Conservation (phyloP, 31 red algal genomes). For the Porphyra umbilicalis region DNA sequence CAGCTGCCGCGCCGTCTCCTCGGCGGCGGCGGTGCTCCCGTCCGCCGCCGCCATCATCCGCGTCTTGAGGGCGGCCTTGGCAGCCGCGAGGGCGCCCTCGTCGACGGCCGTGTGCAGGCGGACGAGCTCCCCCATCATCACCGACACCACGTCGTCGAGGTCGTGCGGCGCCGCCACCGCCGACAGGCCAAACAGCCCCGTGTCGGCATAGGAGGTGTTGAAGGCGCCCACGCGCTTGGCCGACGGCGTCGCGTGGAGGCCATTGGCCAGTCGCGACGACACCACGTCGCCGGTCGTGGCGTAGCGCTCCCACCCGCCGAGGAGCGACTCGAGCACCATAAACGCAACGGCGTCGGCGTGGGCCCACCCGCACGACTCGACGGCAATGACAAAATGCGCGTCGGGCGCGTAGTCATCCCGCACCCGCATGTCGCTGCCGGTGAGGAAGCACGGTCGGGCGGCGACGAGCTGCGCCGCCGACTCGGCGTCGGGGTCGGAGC, state of each 20-base stretch:
- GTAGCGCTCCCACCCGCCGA: constrained; percentile 85
- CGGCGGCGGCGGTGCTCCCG: constrained; percentile 78
- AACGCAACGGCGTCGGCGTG: constrained; percentile 96
- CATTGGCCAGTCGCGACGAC: constrained; percentile 62
- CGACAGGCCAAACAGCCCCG: constrained; percentile 92
- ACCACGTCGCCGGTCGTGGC: constrained; percentile 57
- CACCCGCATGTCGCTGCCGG: constrained; percentile 95
- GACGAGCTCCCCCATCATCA: constrained; percentile 63
- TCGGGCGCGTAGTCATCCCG: constrained; percentile 85
- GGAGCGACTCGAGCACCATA: constrained; percentile 94
- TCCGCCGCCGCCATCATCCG: constrained; percentile 75
- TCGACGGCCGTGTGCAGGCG: constrained; percentile 81
- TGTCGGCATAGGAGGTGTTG: constrained; percentile 99
- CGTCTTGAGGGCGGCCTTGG: constrained; percentile 88
- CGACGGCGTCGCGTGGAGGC: constrained; percentile 30
- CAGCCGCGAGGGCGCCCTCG: constrained; percentile 62
- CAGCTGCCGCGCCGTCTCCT: constrained; percentile 94
- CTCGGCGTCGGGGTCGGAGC: constrained; percentile 23
- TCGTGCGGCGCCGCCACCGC: constrained; percentile 61
- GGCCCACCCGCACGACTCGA: constrained; percentile 95
- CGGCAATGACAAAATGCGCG: constrained; percentile 93
- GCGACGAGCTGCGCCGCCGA: constrained; percentile 59
- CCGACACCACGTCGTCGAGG: constrained; percentile 86
- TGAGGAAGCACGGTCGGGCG: constrained; percentile 81
- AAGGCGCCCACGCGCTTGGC: constrained; percentile 63